Base-by-base conservation (phyloP, 2,329 filamentous ascomycete genomes). In the Mycosphaerella sp. region DNA sequence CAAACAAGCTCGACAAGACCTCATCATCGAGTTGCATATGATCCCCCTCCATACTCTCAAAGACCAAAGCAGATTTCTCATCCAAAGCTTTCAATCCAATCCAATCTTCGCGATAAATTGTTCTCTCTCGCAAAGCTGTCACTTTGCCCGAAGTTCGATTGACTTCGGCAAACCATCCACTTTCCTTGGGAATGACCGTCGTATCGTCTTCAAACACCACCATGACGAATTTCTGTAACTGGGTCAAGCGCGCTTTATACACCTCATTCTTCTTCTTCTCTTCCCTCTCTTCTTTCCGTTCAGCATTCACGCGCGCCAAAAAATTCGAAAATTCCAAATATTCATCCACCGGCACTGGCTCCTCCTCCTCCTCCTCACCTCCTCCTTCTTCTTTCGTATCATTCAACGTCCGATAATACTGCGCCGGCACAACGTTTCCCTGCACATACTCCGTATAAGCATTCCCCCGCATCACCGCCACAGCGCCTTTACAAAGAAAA, bases 281-380 rank as follows among this genome's bases (percentile, higher is more conserved):
- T 46, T 61, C 66, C 9, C 91, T 80, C 21, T 21, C 2, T 4
- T 21, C 26, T 4, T 29, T 4, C 3, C 26, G 26, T 79, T 98
- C 93, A 70, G 97, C 97, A 73, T 98, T 98, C 73, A 97, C 85
- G 68, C 97, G 92, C 8, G 92, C 93, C 7, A 98, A 77, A 71
- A 95, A 96, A 69, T 91, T 92, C 64, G 87, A 93, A 67, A 82
- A 70, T 61, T 84, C 81, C 17, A 97, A 80, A 68, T 97, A 98
- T 31, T 77, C 73, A 0, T 83, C 80, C 2, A 67, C 68, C 9
- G 70, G 67, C 58, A 2, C 21, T 4, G 21, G 21, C 21, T 21
- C 21, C 21, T 21, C 21, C 21, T 21, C 21, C 21, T 21, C 21
- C 2, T 69, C 59, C 14, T 17, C 1, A 17, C 1, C 14, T 17